A percentile compares a stretch with the other conserved stretches of the same genome.
These are phyloP conservation scores for Cyathus striatus DNA, from an alignment of 768 basidiomycete genomes.

Conservation along the genomic window DNA sequence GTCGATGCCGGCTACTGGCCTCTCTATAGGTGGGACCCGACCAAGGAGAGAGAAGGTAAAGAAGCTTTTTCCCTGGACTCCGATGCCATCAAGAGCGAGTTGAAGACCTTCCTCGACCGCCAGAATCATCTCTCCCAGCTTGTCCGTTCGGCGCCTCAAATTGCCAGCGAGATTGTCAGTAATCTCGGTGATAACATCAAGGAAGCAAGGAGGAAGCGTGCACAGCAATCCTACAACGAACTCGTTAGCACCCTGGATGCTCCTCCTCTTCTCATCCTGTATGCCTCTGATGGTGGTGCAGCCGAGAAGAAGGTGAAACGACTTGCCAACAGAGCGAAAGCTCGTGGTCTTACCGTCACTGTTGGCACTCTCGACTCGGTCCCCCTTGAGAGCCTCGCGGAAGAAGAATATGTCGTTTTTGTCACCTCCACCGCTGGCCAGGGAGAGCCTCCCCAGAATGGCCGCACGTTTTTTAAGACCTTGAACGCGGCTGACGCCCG, in stretches of 20 bases:
- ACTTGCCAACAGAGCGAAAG: slow-evolving; percentile 75
- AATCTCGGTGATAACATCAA: slow-evolving; percentile 81
- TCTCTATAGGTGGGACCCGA: slow-evolving; percentile 95
- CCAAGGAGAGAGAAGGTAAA: slow-evolving; percentile 65
- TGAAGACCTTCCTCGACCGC: slow-evolving; percentile 90
- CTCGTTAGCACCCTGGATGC: slow-evolving; percentile 82
- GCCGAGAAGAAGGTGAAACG: slow-evolving; percentile 97
- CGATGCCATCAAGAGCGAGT: slow-evolving; percentile 88
- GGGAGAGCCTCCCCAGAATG: slow-evolving; percentile 97
- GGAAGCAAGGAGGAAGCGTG: slow-evolving; percentile 77
- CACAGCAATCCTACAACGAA: slow-evolving; percentile 78
- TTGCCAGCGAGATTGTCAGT: slow-evolving; percentile 79
- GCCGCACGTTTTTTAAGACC: slow-evolving; percentile 82
- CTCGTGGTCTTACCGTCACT: slow-evolving; percentile 74
- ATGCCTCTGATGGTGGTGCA: slow-evolving; percentile 90
- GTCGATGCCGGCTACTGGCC: slow-evolving; percentile 98
- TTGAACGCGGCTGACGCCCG: slow-evolving; percentile 59
- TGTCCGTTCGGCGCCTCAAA: slow-evolving; percentile 69
- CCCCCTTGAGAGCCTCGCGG: slow-evolving; percentile 64
- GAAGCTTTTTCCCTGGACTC: slow-evolving; percentile 93
- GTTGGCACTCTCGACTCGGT: slow-evolving; percentile 79
- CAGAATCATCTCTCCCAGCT: slow-evolving; percentile 97
- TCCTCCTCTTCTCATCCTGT: slow-evolving; percentile 85
- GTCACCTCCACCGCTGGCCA: slow-evolving; percentile 94
- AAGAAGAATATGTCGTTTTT: slow-evolving; percentile 78